Evolutionary conservation across 305 asterid species (phyloP).

Genomic region (Plantago coronopus): DNA sequence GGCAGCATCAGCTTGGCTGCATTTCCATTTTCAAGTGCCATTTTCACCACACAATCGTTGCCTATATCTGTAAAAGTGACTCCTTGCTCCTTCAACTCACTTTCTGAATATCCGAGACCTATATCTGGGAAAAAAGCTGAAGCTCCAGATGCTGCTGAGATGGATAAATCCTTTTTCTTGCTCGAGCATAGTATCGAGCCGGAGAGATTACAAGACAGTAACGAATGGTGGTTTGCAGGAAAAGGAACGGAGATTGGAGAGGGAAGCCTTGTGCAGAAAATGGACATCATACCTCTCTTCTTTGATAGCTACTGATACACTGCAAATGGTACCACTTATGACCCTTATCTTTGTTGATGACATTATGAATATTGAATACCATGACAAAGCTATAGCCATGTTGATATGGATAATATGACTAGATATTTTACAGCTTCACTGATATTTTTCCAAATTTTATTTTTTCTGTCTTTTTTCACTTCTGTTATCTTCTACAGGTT

Average conservation of each 20-base stretch:
- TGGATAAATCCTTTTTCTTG: not conserved
- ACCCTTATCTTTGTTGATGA: constrained; percentile 4
- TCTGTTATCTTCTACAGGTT: not conserved
- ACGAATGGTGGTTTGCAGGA: not conserved
- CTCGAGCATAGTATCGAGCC: not conserved
- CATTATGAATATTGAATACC: not conserved
- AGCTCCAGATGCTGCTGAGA: constrained; percentile 11
- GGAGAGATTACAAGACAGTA: not conserved
- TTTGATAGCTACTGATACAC: constrained; percentile 8
- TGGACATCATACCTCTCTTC: constrained; percentile 1
- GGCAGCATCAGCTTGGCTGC: constrained; percentile 65
- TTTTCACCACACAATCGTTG: constrained; percentile 40
- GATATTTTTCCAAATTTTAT: not conserved
- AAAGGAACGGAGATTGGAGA: not conserved
- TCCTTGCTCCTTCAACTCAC: constrained; percentile 41
- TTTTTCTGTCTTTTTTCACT: not conserved
- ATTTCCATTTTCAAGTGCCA: constrained; percentile 59
- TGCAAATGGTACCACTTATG: not conserved
- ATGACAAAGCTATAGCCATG: not conserved
- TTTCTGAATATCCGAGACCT: constrained; percentile 3
- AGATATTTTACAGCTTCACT: not conserved
- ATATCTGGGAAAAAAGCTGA: constrained; percentile 7
- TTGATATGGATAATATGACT: not conserved
- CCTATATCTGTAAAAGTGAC: constrained; percentile 47
- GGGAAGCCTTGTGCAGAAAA: not conserved